Percentiles rank a stretch among this genome's conserved stretches.
Evolutionary conservation across 306 rosid species (phyloP).

Genomic region (Malus asiatica): DNA sequence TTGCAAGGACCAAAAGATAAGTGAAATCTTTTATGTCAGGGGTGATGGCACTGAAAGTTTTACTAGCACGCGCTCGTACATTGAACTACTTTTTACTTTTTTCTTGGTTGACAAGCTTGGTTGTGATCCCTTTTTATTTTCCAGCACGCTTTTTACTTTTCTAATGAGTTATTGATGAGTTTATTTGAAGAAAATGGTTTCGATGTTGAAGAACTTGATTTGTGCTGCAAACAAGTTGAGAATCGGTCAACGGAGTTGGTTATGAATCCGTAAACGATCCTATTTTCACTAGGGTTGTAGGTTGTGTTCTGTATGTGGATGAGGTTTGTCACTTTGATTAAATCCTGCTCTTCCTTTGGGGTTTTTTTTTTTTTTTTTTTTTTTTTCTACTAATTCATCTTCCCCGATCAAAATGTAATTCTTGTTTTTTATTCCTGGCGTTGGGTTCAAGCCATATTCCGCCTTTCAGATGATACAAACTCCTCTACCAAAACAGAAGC

Average conservation of each 20-base stretch:
- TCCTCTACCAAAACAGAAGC: slow-evolving; percentile 30
- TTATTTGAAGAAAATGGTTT: slow-evolving; percentile 80
- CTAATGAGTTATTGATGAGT: slow-evolving; percentile 71
- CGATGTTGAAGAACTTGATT: slow-evolving; percentile 48
- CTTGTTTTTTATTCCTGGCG: slow-evolving; percentile 45
- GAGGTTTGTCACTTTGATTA: not conserved
- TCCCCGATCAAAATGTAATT: not conserved
- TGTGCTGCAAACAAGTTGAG: slow-evolving; percentile 94
- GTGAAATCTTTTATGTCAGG: slow-evolving; percentile 84
- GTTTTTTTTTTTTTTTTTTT: not conserved
- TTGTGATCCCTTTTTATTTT: slow-evolving; percentile 14
- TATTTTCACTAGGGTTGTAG: not conserved
- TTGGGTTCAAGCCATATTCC: slow-evolving; percentile 90
- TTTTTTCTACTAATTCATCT: not conserved
- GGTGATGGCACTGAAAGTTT: slow-evolving; percentile 93
- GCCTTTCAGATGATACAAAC: slow-evolving; percentile 33
- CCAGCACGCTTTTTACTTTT: slow-evolving; percentile 95
- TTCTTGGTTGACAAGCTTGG: not conserved
- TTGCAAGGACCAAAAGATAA: slow-evolving; percentile 79
- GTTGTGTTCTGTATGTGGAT: not conserved
- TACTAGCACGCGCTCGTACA: slow-evolving; percentile 4
- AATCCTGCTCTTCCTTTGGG: not conserved
- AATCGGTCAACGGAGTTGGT: slow-evolving; percentile 78
- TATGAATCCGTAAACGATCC: slow-evolving; percentile 66
- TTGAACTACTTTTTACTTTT: slow-evolving; percentile 14